Evolutionary conservation across 768 basidiomycete genomes (phyloP).

Genomic region (Leucosporidium creatinivorum): DNA sequence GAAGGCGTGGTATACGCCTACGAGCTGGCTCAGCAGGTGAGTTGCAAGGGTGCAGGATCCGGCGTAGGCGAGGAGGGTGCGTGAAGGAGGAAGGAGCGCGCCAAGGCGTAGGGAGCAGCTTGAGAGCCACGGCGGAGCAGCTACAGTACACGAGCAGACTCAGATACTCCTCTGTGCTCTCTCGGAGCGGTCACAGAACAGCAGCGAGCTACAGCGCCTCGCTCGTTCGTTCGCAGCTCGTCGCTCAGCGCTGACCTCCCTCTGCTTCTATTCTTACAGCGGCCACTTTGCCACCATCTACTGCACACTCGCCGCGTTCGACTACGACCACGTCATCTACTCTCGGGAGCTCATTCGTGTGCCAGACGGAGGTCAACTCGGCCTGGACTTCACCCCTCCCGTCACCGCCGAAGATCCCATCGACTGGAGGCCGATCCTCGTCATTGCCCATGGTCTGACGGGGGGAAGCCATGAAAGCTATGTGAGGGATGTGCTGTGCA

Average conservation of each 20-base stretch:
- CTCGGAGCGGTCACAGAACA: too few relatives aligned
- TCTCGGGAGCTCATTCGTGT: conserved; percentile 42
- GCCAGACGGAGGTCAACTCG: conserved; percentile 47
- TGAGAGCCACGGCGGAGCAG: too few relatives aligned
- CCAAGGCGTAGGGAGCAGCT: not conserved
- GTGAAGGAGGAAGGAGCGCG: not conserved
- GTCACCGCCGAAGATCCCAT: conserved; percentile 38
- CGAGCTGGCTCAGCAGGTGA: conserved; percentile 17
- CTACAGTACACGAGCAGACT: too few relatives aligned
- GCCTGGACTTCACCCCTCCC: conserved; percentile 40
- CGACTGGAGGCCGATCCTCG: conserved; percentile 46
- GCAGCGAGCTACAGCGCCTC: too few relatives aligned
- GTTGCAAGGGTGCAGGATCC: not conserved
- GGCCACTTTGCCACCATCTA: conserved; percentile 26
- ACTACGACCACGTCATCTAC: conserved; percentile 28
- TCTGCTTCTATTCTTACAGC: not conserved
- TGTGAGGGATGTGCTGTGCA: conserved; percentile 70
- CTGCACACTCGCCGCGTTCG: conserved; percentile 17
- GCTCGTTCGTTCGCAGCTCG: not conserved
- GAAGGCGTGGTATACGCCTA: conserved; percentile 22
- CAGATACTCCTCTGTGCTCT: too few relatives aligned
- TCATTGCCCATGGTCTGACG: conserved; percentile 44
- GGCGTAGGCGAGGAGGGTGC: not conserved
- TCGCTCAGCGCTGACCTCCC: not conserved
- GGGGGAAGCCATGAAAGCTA: conserved; percentile 64